Evolutionary conservation across 2,329 filamentous ascomycete genomes (phyloP).

Genomic region (Penicillium sp.): DNA sequence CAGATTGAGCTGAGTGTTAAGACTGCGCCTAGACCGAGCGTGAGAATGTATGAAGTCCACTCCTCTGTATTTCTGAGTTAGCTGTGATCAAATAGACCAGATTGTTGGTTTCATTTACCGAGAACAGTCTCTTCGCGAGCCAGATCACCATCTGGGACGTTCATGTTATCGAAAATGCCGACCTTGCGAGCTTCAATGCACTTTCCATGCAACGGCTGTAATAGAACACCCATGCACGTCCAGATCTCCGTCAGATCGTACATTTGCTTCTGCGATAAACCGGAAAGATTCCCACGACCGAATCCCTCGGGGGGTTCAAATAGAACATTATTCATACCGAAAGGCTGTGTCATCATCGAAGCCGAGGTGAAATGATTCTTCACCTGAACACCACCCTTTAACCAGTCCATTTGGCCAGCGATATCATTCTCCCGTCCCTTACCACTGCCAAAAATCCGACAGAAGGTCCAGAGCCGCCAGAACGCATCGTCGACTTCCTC

Average conservation of each 20-base stretch:
- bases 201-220: conserved; percentile 57
- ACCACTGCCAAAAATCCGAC: conserved; percentile 60
- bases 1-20: conserved; percentile 51
- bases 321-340: conserved; percentile 55
- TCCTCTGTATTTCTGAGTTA: conserved; percentile 48
- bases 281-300: conserved; percentile 55
- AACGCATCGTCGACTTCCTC: conserved; percentile 61
- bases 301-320: conserved; percentile 60
- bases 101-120: conserved; percentile 38
- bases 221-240: conserved; percentile 58
- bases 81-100: neutral
- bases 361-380: conserved; percentile 42
- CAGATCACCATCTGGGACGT: conserved; percentile 46
- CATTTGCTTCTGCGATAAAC: conserved; percentile 56
- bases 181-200: conserved; percentile 55
- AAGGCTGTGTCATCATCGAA: conserved; percentile 50
- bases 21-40: conserved; percentile 58
- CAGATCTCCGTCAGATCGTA: conserved; percentile 67
- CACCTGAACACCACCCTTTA: conserved; percentile 57
- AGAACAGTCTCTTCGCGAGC: conserved; percentile 53
- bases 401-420: conserved; percentile 62
- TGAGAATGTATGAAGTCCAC: conserved; percentile 62
- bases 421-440: conserved; percentile 61
- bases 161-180: conserved; percentile 58
- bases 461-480: conserved; percentile 67